Evolutionary conservation across 352 stramenopile genomes (phyloP), one percentile per base, ranked within the genome.

Genomic region (Globisporangium spiculum): DNA sequence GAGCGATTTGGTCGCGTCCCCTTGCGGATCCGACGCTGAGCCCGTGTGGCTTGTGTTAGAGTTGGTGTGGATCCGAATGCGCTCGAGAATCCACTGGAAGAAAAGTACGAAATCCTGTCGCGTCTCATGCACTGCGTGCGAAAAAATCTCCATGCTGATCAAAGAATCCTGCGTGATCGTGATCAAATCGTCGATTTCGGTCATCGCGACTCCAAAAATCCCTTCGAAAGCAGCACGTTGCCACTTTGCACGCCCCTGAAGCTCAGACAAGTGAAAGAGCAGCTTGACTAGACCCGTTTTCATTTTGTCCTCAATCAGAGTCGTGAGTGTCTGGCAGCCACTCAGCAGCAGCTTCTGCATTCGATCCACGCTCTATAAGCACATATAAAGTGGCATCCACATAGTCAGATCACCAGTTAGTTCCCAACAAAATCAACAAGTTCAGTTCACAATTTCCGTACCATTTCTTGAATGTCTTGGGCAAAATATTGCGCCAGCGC

Each of bases 391-490:
- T 8, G 30, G 1, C 10, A 44, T 30, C 2, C 24, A 24, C 26
- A 26, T 20, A 3, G 52, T 7, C 32, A 32, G 7, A 50, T 9
- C 1, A 56, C 8, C 60, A 66, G 14, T 46, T 46, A 22, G 22
- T 1, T 5, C 16, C 5, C 12, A 64, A 8, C 1, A 36, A 26
- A 9, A 18, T 55, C 24, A 67, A 12, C 44, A 18, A 46, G 52
- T 41, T 22, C 18, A 52, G 44, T 20, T 52, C 44, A 52, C 18
- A 52, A 52, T 10, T 48, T 7, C 9, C 75, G 38, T 67, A 91
- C 85, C 80, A 90, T 88, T 71, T 92, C 86, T 56, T 92, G 83
- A 56, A 93, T 93, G 64, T 93, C 83, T 69, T 93, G 86, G 2
- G 86, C 83, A 69, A 93, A 93, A 55, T 90, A 93, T 61, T 93